Base-by-base conservation (phyloP, 169 alveolate species). In the Cryptosporidium sp. region DNA sequence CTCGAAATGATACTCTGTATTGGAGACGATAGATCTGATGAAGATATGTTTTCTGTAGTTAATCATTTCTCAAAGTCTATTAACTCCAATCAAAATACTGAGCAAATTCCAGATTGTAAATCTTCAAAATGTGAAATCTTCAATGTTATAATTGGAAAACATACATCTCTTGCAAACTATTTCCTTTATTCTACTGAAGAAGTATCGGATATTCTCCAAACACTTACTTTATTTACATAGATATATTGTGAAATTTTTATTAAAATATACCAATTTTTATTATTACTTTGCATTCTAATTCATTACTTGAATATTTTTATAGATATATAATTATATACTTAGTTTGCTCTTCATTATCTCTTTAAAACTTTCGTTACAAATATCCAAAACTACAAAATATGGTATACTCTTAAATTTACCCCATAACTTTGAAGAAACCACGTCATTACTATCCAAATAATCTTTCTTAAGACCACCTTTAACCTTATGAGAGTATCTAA, bases 21-120 rank as follows among this genome's bases (percentile, higher is more conserved):
- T 33, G 86, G 86, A 21, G 86, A 73, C 21, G 86, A 73, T 21
- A 58, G 86, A 73, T 53, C 86, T 8, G 86, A 73, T 37, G 86
- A 73, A 29, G 86, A 73, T 18, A 73, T 73, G 86, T 73, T 73
- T 73, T 73, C 62, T 52, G 86, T 73, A 33, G 37, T 60, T n/a
- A 73, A 73, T 58, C 48, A 60, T 18, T 56, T 53, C 33, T 16
- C 56, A 18, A 37, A 26, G 8, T 21, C 52, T 21, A 37, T 10
- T 69, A 56, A 26, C 16, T 73, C 86, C 16, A 37, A 23, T 8
- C 42, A n/a, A 3, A 33, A 23, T n/a, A 2, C 37, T 3, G 56
- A 56, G 21, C 61, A 58, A 23, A 14, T 4, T 7, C 42, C 65
- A 35, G 39, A 37, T 10, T 48, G 7, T 3, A n/a, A 39, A 53